Conservation (phyloP, 139 green algal genomes). For the Haematococcus lacustris region DNA sequence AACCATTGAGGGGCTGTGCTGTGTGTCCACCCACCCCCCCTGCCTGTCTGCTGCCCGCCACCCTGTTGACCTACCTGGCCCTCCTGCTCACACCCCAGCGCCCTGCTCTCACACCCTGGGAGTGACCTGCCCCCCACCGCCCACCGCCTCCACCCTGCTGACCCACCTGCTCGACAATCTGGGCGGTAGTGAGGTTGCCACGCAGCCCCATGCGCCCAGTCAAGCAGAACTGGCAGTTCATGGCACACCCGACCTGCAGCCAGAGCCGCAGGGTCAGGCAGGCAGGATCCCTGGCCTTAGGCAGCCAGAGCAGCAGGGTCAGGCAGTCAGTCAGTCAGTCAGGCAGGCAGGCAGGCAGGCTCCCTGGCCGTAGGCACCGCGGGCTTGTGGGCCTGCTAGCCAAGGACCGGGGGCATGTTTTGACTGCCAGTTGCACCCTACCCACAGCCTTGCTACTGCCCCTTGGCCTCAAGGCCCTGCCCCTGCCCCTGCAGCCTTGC, state of each 20-base stretch:
- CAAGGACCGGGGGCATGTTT: constrained; percentile 2
- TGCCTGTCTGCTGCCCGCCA: too few relatives aligned
- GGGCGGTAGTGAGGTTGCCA: constrained; percentile 60
- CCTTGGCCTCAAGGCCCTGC: too few relatives aligned
- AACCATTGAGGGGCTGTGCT: too few relatives aligned
- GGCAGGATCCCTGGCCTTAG: neutral
- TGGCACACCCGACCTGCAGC: constrained; percentile 66
- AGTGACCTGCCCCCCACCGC: too few relatives aligned
- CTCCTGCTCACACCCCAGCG: too few relatives aligned
- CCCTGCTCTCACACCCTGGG: too few relatives aligned
- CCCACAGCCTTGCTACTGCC: neutral
- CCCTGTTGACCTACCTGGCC: too few relatives aligned
- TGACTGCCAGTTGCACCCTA: neutral
- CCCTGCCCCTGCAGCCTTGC: too few relatives aligned
- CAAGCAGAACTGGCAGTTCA: constrained; percentile 84
- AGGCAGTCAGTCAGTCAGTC: too few relatives aligned
- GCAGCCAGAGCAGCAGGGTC: neutral
- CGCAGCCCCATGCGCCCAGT: constrained; percentile 73
- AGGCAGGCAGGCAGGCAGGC: neutral
- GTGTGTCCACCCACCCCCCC: too few relatives aligned
- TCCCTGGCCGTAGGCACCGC: neutral
- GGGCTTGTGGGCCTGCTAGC: neutral
- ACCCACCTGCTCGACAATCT: constrained; percentile 79
- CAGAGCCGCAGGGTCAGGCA: neutral
- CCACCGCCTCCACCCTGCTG: too few relatives aligned